Base-by-base conservation (phyloP, 2,329 filamentous ascomycete species). In the Ceratocystis huliohia region DNA sequence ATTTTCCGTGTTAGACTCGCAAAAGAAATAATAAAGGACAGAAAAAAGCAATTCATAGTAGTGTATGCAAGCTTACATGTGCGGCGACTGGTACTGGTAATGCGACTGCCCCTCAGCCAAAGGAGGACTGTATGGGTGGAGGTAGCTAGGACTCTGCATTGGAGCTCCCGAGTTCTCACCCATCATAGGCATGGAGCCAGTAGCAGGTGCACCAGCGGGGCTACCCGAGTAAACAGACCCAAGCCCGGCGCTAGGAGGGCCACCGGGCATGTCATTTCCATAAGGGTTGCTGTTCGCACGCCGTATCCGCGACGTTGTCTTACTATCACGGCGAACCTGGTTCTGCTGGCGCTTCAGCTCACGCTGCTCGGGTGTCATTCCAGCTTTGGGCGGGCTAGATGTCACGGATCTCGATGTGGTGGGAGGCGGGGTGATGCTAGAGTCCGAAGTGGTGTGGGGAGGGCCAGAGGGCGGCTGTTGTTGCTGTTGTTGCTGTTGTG, bases 281-380 rank as follows among this genome's bases (percentile, higher is more conserved):
- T 79, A 70, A 71, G 81, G 68, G 70, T 73, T 69, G 74, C 80
- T 82, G 72, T 78, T 79, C 41, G 78, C 77, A 65, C 83, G 79
- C 69, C 80, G 78, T 62, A 80, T 76, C 67, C 83, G 79, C 7
- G 75, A 73, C 2, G 78, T 76, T 17, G 81, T 73, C 72, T 86
- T 86, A 5, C 81, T 80, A 70, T 84, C 82, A 70, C 84, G 78
- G 67, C 84, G 80, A 57, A 78, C 81, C 70, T 81, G 81, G 70
- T 86, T 83, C 68, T 80, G 78, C 71, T 86, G 83, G 67, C 83
- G 79, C 75, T 84, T 86, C 53, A 86, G 73, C 71, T 85, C 83
- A 69, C 84, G 80, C 73, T 86, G 83, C 72, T 86, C 83, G 5
- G 82, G 76, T 5, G 82, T 83, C 71, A 85, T 77, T 46, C 75